Conservation (phyloP, 2,329 filamentous ascomycete genomes). For the Botryotinia calthae region DNA sequence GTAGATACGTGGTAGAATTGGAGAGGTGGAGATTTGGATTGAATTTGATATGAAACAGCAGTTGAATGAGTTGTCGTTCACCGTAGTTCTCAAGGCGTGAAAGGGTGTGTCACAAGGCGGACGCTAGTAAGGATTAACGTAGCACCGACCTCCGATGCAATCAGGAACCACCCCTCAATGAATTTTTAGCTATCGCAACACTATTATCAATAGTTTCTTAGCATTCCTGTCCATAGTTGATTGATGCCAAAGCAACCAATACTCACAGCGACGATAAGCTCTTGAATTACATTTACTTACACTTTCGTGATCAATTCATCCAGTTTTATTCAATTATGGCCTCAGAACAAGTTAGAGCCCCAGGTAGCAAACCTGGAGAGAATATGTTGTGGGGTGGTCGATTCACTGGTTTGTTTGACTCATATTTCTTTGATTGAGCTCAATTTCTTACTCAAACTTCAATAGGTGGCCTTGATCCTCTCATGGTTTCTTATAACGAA, state of each 20-base stretch:
- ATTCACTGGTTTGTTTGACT: constrained; percentile 50
- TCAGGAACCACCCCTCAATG: constrained; percentile 4
- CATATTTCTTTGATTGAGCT: background rate
- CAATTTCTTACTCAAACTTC: constrained; percentile 27
- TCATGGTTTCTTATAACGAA: constrained; percentile 85
- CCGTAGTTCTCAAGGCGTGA: background rate
- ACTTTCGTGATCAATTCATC: background rate
- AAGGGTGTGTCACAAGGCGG: background rate
- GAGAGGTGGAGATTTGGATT: background rate
- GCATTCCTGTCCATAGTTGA: background rate
- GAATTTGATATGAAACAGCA: constrained; percentile 9
- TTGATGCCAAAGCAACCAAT: background rate
- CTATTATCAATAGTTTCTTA: constrained; percentile 14
- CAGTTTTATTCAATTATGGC: constrained; percentile 30
- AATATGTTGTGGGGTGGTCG: constrained; percentile 57
- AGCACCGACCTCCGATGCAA: constrained; percentile 3
- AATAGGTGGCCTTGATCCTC: constrained; percentile 73
- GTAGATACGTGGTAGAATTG: background rate
- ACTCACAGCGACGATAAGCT: background rate
- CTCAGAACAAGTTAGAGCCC: constrained; percentile 31
- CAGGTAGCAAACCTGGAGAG: constrained; percentile 35
- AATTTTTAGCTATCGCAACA: constrained; percentile 9
- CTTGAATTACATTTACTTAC: background rate
- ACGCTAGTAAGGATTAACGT: constrained; percentile 13
- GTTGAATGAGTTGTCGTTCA: constrained; percentile 5